Base-by-base conservation (phyloP, 441 rosid genomes). In the Flueggea neowawraea region DNA sequence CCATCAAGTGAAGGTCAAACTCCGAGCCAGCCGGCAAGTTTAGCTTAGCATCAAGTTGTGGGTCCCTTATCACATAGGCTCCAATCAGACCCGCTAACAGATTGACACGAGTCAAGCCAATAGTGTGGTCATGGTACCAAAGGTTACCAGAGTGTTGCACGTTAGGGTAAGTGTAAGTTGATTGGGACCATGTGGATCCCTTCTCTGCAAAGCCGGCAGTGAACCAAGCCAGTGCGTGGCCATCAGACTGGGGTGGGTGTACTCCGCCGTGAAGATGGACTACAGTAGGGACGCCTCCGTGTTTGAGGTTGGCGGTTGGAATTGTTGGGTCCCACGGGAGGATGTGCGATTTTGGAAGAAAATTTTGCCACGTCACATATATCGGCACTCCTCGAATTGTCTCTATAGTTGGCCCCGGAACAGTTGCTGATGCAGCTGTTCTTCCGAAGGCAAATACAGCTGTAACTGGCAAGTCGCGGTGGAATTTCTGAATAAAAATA, bases 341-440 rank as follows among this genome's bases (percentile, higher is more conserved):
- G 16, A 94, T 86, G 75, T 94, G 99, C 53, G 78, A 72, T 45
- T 78, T 16, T 69, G 95, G 99, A 77, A 94, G 99, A 77, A 80
- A 80, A 76, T 94, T 91, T 50, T 65, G 74, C 99, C 99, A 94
- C 52, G 74, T 85, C 64, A 94, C 85, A 54, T 70, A 76, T 0
- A 90, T 83, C 75, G 72, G 79, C 36, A 89, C 68, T 58, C 90
- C 88, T 9, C 80, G 80, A 57, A 77, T 60, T 71, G 95, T 89
- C 83, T 94, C 96, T 72, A 94, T 91, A 6, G 91, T 91, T 1
- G 99, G 99, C 69, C 97, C 99, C 2, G 98, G 99, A n/a, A n/a
- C n/a, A n/a, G n/a, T n/a, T n/a, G n/a, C n/a, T n/a, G n/a, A 63
- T 64, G 58, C 14, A 68, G 59, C 63, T 0, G 96, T 83, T 48